Conservation (phyloP, 495 filamentous ascomycete species). For the Neurospora discreta region DNA sequence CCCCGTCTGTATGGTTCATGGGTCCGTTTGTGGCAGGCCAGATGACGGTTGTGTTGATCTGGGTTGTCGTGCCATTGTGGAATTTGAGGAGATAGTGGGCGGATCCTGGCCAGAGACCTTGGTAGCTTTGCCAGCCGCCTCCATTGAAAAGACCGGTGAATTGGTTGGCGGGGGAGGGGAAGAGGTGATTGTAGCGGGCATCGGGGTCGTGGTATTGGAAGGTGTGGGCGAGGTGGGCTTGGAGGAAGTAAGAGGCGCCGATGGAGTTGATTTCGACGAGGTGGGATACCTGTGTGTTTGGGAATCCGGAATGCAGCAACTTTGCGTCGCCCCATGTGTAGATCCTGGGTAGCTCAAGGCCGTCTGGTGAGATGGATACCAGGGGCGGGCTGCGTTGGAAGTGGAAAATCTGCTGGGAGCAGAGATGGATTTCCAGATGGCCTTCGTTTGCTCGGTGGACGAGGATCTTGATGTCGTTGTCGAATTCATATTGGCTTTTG, state of each 20-base stretch:
- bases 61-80: constrained; percentile 7
- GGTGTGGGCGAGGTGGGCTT: not conserved
- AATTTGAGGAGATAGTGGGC: not conserved
- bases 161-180: not conserved
- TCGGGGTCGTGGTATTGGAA: not conserved
- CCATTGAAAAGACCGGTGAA: not conserved
- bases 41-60: constrained; percentile 2
- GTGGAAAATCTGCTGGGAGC: not conserved
- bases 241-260: not conserved
- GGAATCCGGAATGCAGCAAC: not conserved
- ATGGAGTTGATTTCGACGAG: not conserved
- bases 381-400: not conserved
- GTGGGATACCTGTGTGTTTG: not conserved
- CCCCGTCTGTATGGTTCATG: not conserved
- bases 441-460: not conserved
- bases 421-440: not conserved
- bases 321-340: not conserved
- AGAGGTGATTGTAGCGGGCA: constrained; percentile 6
- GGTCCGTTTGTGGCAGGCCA: not conserved
- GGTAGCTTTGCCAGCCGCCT: not conserved
- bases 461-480: not conserved
- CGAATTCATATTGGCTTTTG: not conserved
- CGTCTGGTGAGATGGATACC: not conserved
- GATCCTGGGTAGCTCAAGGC: not conserved
- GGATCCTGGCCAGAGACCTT: not conserved